Conservation (phyloP, 2,329 filamentous ascomycete genomes). For the Paracorniculantispora psalliotae region DNA sequence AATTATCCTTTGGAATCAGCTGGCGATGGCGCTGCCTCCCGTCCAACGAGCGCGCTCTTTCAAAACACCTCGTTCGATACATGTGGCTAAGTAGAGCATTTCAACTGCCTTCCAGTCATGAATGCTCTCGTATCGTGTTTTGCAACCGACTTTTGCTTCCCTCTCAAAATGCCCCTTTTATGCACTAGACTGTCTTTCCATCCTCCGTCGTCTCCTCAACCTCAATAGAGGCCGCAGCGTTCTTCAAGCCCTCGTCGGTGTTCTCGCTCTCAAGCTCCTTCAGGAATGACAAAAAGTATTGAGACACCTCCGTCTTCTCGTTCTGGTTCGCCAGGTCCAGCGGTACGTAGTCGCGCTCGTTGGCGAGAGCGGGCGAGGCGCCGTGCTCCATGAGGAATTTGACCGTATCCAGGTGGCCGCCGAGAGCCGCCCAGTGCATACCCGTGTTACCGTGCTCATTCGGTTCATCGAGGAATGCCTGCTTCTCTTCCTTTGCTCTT, state of each 20-base stretch:
- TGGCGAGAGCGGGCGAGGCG: slow-evolving; percentile 72
- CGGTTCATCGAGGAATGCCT: slow-evolving; percentile 57
- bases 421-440: slow-evolving; percentile 89
- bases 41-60: background rate
- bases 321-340: slow-evolving; percentile 69
- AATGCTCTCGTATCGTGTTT: no score
- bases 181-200: background rate
- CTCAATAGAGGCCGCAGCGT: slow-evolving; percentile 34
- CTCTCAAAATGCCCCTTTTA: background rate
- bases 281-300: slow-evolving; percentile 52
- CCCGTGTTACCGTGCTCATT: slow-evolving; percentile 87
- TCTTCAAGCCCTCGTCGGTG: slow-evolving; percentile 38
- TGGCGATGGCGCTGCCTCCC: background rate
- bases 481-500: slow-evolving; percentile 36
- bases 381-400: slow-evolving; percentile 71
- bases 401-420: slow-evolving; percentile 77
- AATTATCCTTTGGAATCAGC: no score
- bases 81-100: no score
- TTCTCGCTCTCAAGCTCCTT: slow-evolving; percentile 45
- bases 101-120: no score
- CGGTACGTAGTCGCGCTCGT: slow-evolving; percentile 78
- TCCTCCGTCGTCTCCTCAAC: slow-evolving; percentile 30
- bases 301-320: slow-evolving; percentile 60
- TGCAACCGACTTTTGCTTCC: background rate
- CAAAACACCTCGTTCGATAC: background rate